Evolutionary conservation across 345 rosid species (phyloP), one percentile per base, ranked within the genome.

Genomic region (Noccaea bulbosa): DNA sequence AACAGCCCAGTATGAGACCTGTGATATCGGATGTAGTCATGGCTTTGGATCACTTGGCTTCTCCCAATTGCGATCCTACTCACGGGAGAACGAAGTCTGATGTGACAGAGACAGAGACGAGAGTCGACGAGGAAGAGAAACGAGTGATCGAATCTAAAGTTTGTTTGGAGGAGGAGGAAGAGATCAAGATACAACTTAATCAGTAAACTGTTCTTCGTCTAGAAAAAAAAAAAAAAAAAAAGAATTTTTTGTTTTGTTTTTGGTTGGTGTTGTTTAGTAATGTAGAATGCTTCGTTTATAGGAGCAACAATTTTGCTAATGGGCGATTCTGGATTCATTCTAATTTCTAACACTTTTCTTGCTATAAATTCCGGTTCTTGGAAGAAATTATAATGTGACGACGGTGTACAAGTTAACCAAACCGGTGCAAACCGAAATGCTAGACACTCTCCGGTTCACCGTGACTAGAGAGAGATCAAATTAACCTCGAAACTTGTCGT

Each of bases 21-120:
- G 79, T 65, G 40, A 85, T 84, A 62, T 61, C 86, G 0, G 93
- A 89, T 78, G 98, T 92, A 11, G 96, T 89, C 47, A 73, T 77
- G 72, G 98, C 98, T 47, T 79, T 92, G 72, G 81, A 76, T 74
- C 90, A 82, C 74, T 87, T 92, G n/a, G 88, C 96, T 55, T 81
- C 84, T 52, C 85, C 84, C 49, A 79, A 55, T 4, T 77, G 74
- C 57, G 85, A 85, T 4, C 74, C 77, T 3, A 44, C 12, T 38
- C 49, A 77, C n/a, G 39, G 48, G 35, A 79, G 24, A 43, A 77
- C 45, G 37, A 16, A 20, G 4, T 0, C 51, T 57, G 15, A 35
- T 38, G 57, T 4, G 49, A 27, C 30, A 4, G 30, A 27, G 30
- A 66, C 56, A 24, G 30, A 49, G 69, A 70, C 2, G 15, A 32